A percentile compares a stretch with the other conserved stretches of the same genome.
Evolutionary conservation across 805 yeast genomes (phyloP).

Genomic region (Teunomyces atbi): DNA sequence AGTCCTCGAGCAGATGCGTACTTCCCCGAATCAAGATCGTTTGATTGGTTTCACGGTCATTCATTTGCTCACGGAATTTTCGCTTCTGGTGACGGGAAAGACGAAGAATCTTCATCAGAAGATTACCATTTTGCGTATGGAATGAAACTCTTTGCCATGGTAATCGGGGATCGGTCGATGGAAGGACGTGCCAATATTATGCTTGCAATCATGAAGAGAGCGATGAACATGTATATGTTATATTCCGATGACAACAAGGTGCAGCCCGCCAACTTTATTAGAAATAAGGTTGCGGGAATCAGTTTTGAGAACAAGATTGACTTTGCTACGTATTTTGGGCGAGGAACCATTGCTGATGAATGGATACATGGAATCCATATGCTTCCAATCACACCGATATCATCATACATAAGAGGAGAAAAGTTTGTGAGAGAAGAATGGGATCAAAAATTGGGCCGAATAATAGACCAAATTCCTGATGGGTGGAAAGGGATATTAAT

Average conservation of each 20-base stretch:
- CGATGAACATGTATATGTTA: constrained; percentile 58
- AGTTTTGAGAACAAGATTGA: constrained; percentile 71
- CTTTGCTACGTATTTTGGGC: constrained; percentile 73
- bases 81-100: constrained; percentile 71
- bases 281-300: constrained; percentile 71
- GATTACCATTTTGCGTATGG: constrained; percentile 73
- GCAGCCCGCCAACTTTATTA: constrained; percentile 54
- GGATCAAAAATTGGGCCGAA: constrained; percentile 46
- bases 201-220: constrained; percentile 54
- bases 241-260: constrained; percentile 51
- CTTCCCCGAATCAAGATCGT: constrained; percentile 67
- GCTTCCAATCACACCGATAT: constrained; percentile 68
- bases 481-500: constrained; percentile 76
- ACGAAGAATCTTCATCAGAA: constrained; percentile 72
- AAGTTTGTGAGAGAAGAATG: constrained; percentile 63
- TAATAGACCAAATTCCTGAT: constrained; percentile 50
- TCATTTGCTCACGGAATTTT: constrained; percentile 77
- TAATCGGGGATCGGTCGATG: constrained; percentile 51
- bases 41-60: constrained; percentile 77
- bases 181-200: constrained; percentile 56
- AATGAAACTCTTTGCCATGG: constrained; percentile 62
- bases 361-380: constrained; percentile 80
- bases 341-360: constrained; percentile 53
- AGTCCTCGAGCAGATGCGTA: constrained; percentile 55
- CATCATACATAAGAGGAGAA: constrained; percentile 56